Evolutionary conservation across 2,329 filamentous ascomycete species (phyloP).

Genomic region (Ramularia collo-cygni): DNA sequence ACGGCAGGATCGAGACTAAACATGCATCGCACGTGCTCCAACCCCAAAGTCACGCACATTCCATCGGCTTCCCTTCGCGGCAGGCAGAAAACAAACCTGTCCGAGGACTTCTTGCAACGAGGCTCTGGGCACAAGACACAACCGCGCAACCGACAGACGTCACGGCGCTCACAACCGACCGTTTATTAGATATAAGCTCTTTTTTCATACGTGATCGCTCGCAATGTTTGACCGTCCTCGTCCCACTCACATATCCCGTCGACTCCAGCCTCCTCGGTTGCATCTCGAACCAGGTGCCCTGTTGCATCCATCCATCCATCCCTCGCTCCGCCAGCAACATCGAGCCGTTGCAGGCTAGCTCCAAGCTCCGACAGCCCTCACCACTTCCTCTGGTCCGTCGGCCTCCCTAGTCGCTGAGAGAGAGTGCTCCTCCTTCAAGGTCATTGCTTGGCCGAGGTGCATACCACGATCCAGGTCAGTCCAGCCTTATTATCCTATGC

Average conservation of each 20-base stretch:
- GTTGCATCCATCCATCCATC: slow-evolving; percentile 1
- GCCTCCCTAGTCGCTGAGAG: slow-evolving; percentile 3
- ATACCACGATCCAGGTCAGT: slow-evolving; percentile 16
- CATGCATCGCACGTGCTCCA: no score
- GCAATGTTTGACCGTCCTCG: neutral
- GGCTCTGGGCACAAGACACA: no score
- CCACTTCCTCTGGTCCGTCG: slow-evolving; percentile 22
- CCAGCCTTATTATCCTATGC: slow-evolving; percentile 2
- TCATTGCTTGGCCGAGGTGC: slow-evolving; percentile 5
- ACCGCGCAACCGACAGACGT: no score
- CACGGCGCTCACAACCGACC: no score
- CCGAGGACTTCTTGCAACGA: no score
- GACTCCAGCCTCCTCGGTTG: neutral
- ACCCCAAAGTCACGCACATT: no score
- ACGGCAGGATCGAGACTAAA: no score
- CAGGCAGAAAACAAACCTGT: no score
- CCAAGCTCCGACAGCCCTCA: slow-evolving; percentile 6
- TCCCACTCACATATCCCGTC: neutral
- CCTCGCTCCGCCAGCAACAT: slow-evolving; percentile 5
- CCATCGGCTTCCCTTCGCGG: no score
- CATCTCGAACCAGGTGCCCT: no score
- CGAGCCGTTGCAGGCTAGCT: slow-evolving; percentile 11
- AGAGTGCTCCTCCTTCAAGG: slow-evolving; percentile 7
- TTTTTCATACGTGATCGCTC: no score
- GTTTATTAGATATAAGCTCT: no score